Percentiles rank a stretch among this genome's conserved stretches.
Evolutionary conservation across 306 rosid genomes (phyloP).

Genomic region (Canavalia ensiformis): DNA sequence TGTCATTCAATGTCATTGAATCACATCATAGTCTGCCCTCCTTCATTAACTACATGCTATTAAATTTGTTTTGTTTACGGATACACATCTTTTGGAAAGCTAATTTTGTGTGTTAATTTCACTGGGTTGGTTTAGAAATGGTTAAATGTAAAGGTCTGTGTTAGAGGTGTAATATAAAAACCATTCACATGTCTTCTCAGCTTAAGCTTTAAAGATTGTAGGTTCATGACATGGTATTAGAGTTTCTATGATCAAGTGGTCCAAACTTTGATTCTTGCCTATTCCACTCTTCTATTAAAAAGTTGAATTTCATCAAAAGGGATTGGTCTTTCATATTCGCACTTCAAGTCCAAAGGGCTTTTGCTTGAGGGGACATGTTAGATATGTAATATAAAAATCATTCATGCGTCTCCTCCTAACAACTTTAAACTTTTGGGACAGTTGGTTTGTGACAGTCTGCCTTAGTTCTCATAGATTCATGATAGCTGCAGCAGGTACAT

Average conservation of each 20-base stretch:
- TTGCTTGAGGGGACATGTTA: not conserved
- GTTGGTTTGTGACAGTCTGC: not conserved
- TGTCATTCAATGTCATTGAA: constrained; percentile 24
- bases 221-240: not conserved
- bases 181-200: not conserved
- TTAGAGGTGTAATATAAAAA: not conserved
- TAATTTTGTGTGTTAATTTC: not conserved
- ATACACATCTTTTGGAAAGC: not conserved
- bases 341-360: not conserved
- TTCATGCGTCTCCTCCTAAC: not conserved
- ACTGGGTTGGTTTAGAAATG: constrained; percentile 2
- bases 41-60: not conserved
- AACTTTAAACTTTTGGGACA: not conserved
- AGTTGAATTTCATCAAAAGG: not conserved
- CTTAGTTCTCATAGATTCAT: constrained; percentile 1
- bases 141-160: not conserved
- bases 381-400: not conserved
- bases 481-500: not conserved
- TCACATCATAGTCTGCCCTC: not conserved
- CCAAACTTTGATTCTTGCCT: not conserved
- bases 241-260: not conserved
- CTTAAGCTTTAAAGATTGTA: not conserved
- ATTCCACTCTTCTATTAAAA: not conserved
- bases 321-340: not conserved
- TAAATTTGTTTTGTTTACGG: not conserved